Evolutionary conservation across 305 asterid species (phyloP), one percentile per base, ranked within the genome.

Genomic region (Lippia alba): DNA sequence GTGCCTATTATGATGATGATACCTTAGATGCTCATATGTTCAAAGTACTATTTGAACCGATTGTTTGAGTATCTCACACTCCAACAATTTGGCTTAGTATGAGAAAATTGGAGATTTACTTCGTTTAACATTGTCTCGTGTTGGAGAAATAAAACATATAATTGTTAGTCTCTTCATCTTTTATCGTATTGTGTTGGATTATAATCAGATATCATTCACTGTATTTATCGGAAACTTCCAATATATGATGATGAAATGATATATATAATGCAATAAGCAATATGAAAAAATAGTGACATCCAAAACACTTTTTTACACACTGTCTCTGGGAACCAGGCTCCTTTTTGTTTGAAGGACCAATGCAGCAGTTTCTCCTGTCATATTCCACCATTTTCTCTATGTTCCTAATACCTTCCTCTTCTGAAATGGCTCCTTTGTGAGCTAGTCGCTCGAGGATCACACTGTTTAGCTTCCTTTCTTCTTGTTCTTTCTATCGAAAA

Each of bases 301-400:
- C 80, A 76, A 15, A 80, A 77, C 6, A 77, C 16, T 48, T 80
- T 75, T 56, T 77, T 80, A 73, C 82, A 78, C 48, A n/a, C n/a
- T n/a, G n/a, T 64, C 20, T 64, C 64, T 70, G 0, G 84, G 81
- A 14, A 83, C 18, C 14, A 56, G 2, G 46, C 74, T 76, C 40
- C 81, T 82, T 12, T 46, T 36, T 17, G 39, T 57, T 65, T 51
- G 66, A 36, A 68, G 56, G 51, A 83, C 83, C 48, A 78, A 73
- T 66, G 70, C 54, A 78, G 53, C 46, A 81, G 58, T 53, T 74
- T 30, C 76, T 76, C 78, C 79, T 76, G 62, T 66, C 63, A 33
- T 24, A 33, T 32, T 80, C 84, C 4, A 67, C 54, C 24, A 78
- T 39, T 61, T 64, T 66, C 20, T 55, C 56, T 34, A 48, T 41